Evolutionary conservation across 495 filamentous ascomycete species (phyloP), one percentile per base, ranked within the genome.

Genomic region (Talaromyces wortmannii): DNA sequence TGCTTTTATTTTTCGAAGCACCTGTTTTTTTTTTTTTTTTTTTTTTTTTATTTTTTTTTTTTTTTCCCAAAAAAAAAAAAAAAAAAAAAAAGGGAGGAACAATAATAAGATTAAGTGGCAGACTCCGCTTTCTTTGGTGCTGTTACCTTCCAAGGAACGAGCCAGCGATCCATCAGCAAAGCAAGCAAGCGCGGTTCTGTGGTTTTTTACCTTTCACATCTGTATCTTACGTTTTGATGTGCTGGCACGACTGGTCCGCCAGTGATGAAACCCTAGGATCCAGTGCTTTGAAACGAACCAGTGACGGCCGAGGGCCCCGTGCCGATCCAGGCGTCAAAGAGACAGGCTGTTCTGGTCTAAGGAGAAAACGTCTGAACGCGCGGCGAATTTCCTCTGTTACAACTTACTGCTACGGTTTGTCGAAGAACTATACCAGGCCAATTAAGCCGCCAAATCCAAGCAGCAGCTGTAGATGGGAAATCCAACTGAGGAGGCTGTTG

Each of bases 211-310:
- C 36, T 40, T 40, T 44, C 16, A 23, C 11, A 17, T 46, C 42
- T 15, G 52, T 53, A 53, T 53, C 59, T 64, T 60, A 55, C 48
- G 61, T 57, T 63, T 76, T 89, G 90, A 91, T 96, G 91, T 83
- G 91, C 78, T 96, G 91, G 91, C 91, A 86, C 85, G 71, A 77
- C 77, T 88, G 23, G 79, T 75, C 83, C 81, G 78, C 91, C 90
- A 94, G 86, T 75, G 81, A 83, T 79, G 74, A 82, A 72, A 59
- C 66, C 70, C 70, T 69, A 79, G 78, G 77, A 77, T 78, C 77
- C 76, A 76, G 68, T 74, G 74, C 76, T 80, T 79, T 78, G 81
- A 79, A 71, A 74, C 75, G 57, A 58, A 63, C 67, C 70, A 67
- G 68, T 67, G 60, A 67, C 60, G 60, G 45, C 62, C 61, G 57